phyloP scores from a whole-genome alignment of 2,329 filamentous ascomycete genomes.

The Verticillium klebahnii region DNA sequence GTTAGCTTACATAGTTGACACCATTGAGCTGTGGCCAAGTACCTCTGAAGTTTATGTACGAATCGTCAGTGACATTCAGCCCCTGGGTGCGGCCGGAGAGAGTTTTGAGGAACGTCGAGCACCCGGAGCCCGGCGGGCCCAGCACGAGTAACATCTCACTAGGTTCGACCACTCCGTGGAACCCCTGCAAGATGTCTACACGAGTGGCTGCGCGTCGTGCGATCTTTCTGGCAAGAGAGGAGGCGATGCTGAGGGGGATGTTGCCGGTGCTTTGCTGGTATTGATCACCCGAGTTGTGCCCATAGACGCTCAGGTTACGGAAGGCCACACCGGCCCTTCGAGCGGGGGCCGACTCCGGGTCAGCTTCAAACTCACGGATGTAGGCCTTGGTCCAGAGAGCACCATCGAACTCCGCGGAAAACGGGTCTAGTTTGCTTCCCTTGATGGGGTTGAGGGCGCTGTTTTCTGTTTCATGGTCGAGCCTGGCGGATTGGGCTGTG shows the following conservation, averaged over 20 bases:
- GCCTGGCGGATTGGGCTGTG: conserved; percentile 1
- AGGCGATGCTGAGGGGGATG: conserved; percentile 14
- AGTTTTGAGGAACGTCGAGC: conserved; percentile 65
- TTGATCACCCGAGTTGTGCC: conserved; percentile 17
- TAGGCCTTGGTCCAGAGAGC: conserved; percentile 20
- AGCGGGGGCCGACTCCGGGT: conserved; percentile 15
- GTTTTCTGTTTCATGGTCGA: neutral
- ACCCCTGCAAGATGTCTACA: conserved; percentile 20
- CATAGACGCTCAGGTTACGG: conserved; percentile 19
- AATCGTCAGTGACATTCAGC: conserved; percentile 15
- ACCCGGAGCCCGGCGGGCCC: conserved; percentile 53
- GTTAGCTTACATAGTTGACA: neutral
- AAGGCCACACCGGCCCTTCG: conserved; percentile 22
- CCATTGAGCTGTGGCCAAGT: neutral
- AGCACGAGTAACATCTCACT: conserved; percentile 57
- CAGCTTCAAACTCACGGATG: conserved; percentile 19
- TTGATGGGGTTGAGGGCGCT: conserved; percentile 9
- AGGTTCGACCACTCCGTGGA: conserved; percentile 25
- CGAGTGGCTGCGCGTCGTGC: conserved; percentile 2
- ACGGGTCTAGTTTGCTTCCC: conserved; percentile 16
- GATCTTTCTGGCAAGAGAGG: conserved; percentile 1
- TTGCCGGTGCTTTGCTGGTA: conserved; percentile 20
- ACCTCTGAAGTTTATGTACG: conserved; percentile 17
- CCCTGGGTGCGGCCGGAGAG: conserved; percentile 14
- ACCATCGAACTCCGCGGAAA: conserved; percentile 19